These are phyloP conservation scores for Sicyos edulis DNA, from an alignment of 306 rosid species.

Conservation along the genomic window DNA sequence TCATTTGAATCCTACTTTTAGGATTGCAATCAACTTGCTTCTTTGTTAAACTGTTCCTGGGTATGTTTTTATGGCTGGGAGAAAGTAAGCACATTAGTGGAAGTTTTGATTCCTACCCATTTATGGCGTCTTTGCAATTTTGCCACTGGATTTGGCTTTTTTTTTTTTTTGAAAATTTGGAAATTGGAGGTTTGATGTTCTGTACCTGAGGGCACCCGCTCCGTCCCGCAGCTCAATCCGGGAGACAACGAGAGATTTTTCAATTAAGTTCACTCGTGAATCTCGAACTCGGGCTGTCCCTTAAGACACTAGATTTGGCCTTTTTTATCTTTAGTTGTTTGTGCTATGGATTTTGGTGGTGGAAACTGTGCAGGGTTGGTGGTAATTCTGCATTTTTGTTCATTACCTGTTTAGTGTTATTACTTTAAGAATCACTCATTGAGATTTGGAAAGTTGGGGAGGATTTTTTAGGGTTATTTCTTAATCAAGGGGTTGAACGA, in stretches of 20 bases:
- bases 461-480: neutral
- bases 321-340: neutral
- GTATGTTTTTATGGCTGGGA: neutral
- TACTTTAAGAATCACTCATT: neutral
- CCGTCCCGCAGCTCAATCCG: no score
- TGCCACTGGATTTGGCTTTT: neutral
- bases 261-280: no score
- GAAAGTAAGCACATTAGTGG: neutral
- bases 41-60: neutral
- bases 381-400: neutral
- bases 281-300: no score
- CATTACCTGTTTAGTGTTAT: neutral
- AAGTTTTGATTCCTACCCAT: neutral
- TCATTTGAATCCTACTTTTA: conserved; percentile 9
- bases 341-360: conserved; percentile 9
- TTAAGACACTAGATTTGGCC: neutral
- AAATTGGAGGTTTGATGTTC: no score
- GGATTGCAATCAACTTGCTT: conserved; percentile 5
- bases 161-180: no score
- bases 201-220: no score
- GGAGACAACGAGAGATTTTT: no score
- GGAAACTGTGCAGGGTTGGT: neutral
- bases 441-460: conserved; percentile 10
- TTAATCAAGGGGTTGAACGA: conserved; percentile 14
- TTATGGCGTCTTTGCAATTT: conserved; percentile 3